Evolutionary conservation across 2,329 filamentous ascomycete genomes (phyloP).

Genomic region (Trichoderma atrobrunneum): DNA sequence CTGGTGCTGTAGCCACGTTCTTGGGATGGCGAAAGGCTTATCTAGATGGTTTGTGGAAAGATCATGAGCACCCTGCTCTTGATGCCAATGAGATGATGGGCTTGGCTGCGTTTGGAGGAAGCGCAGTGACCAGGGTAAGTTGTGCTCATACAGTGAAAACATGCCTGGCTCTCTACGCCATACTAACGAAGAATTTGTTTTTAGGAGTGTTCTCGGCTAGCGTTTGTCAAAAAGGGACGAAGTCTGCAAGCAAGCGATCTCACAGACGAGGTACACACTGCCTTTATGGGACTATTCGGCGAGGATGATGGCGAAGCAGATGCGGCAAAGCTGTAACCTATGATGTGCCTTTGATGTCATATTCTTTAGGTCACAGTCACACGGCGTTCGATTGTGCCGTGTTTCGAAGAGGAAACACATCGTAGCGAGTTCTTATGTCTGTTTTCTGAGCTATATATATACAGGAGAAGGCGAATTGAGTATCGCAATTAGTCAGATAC

Average conservation of each 20-base stretch:
- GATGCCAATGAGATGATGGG: constrained; percentile 62
- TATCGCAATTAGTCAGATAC: too few relatives aligned
- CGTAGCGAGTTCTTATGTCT: too few relatives aligned
- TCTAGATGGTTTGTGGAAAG: constrained; percentile 74
- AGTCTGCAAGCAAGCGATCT: constrained; percentile 90
- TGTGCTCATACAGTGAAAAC: too few relatives aligned
- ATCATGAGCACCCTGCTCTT: constrained; percentile 43
- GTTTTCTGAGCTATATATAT: too few relatives aligned
- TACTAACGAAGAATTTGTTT: background rate
- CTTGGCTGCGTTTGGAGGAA: constrained; percentile 81
- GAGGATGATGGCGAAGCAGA: constrained; percentile 53
- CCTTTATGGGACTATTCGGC: constrained; percentile 78
- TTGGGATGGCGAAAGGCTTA: constrained; percentile 88
- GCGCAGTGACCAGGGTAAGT: constrained; percentile 75
- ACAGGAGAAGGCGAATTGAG: too few relatives aligned
- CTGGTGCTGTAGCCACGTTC: constrained; percentile 83
- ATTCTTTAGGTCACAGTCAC: too few relatives aligned
- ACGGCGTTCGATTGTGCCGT: too few relatives aligned
- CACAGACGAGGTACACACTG: constrained; percentile 81
- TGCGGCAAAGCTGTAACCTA: constrained; percentile 35
- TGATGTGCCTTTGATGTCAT: too few relatives aligned
- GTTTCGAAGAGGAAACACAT: too few relatives aligned
- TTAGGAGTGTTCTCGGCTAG: constrained; percentile 77
- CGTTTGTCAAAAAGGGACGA: constrained; percentile 80
- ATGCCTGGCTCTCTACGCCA: too few relatives aligned